Evolutionary conservation across 2,329 filamentous ascomycete species (phyloP), one percentile per base, ranked within the genome.

Genomic region (Xylariomycetidae sp.): DNA sequence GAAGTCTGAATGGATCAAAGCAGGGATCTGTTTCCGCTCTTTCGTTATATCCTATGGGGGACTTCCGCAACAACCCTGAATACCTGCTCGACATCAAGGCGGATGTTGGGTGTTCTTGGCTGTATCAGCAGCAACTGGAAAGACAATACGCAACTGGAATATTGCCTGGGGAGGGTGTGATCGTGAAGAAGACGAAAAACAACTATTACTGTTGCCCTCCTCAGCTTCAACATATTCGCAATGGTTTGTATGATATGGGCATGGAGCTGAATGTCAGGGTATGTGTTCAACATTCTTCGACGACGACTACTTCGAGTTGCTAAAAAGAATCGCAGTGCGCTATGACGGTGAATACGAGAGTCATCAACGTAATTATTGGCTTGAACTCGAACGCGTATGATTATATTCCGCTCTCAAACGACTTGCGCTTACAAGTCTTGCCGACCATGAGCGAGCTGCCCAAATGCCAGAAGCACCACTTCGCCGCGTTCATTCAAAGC

Each of bases 331-430:
- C 30, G 16, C 29, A 81, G 74, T 77, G 71, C 47, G 79, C 79
- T 31, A 80, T 84, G 71, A 85, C 80, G 4, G 67, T 83, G 42
- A 80, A 76, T 50, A 83, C 79, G 4, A 66, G 70, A 38, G 71
- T 82, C 25, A 78, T 83, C 48, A 72, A 74, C 43, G 66, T 79
- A 17, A 70, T 84, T 41, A 60, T 82, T 6, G 51, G 50, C 27
- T 55, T 58, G 17, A 49, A 54, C 4, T 60, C 69, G 36, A 59
- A 66, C 30, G 67, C 63, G 28, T 61, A 67, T 15, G 61, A 72
- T 12, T 79, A 72, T 43, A 73, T 84, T 8, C 76, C 80, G 8
- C 60, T 84, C 12, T 57, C 67, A 12, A 64, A 71, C 33, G 75
- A 74, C 4, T 65, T 81, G 13, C 72, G 72, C 16, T 58, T 84